Evolutionary conservation across 257 asterid genomes (phyloP), one percentile per base, ranked within the genome.

Genomic region (Nicotiana noctiflora): DNA sequence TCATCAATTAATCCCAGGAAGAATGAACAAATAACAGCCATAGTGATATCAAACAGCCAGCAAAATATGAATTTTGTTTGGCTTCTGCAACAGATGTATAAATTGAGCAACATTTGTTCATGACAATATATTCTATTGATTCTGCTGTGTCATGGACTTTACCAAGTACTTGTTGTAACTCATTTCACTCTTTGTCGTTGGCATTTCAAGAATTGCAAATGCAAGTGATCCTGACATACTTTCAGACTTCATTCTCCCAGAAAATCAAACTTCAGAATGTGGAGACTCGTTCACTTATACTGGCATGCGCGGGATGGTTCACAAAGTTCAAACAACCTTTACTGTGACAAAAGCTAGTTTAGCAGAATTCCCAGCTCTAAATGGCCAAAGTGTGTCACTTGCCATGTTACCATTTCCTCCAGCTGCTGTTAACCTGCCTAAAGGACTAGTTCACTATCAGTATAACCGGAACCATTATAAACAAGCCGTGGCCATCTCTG

Each of bases 381-480:
- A 83, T 52, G 87, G 87, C 61, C 85, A 86, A 77, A 81, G 87
- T 25, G 82, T 83, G 32, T 86, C 86, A 25, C 61, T 68, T 7
- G 84, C 85, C 10, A 56, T 75, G 27, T 83, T 82, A 8, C 82
- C 75, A 56, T 80, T 25, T 81, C 82, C 88, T 1, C 63, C 51
- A 0, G 64, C 78, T 25, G 6, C 23, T 3, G 79, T 64, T 4
- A 81, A 82, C 56, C 60, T 81, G 14, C 53, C 86, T 0, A 81
- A 84, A 56, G 83, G 84, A 40, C 55, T 84, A 14, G 82, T 82
- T 10, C 84, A 81, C 5, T 85, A 27, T 40, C 86, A 82, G 25
- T 76, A 74, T 27, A 85, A 85, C 40, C 13, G 82, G 18, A 61
- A 80, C 31, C 15, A 68, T 9, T 23, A 19, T 52, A 66, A 23